Evolutionary conservation across 768 basidiomycete species (phyloP).

Genomic region (Lentinula aciculospora): DNA sequence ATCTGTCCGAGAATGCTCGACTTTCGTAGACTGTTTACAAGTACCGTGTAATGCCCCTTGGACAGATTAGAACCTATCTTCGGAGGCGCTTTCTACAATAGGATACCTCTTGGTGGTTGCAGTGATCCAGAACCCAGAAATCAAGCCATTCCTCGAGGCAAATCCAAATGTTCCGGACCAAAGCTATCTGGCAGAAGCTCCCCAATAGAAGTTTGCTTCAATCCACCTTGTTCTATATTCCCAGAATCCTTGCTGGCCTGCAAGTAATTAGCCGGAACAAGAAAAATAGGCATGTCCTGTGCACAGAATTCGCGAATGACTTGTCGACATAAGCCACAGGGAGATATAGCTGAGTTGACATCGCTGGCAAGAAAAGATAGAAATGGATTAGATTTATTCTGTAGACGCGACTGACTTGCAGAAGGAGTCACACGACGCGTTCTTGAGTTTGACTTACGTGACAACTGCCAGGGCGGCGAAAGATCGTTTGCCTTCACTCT

Average conservation of each 20-base stretch:
- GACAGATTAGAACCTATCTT: no score
- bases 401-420: neutral
- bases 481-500: constrained; percentile 75
- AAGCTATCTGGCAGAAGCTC: constrained; percentile 82
- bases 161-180: constrained; percentile 76
- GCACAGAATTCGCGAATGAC: constrained; percentile 83
- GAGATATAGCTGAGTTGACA: constrained; percentile 61
- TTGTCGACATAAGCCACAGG: constrained; percentile 94
- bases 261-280: constrained; percentile 64
- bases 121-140: neutral
- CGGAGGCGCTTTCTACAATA: neutral
- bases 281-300: constrained; percentile 63
- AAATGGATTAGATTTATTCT: no score
- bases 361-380: constrained; percentile 65
- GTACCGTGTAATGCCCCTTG: no score
- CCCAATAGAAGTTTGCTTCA: constrained; percentile 61
- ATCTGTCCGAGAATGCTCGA: no score
- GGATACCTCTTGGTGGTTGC: neutral
- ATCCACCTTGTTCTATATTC: constrained; percentile 38
- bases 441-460: constrained; percentile 49
- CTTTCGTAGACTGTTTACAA: no score
- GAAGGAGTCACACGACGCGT: constrained; percentile 19
- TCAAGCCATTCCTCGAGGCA: constrained; percentile 23
- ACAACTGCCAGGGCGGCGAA: constrained; percentile 80
- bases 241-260: constrained; percentile 15